phyloP scores from a whole-genome alignment of 441 rosid genomes.

The Populus hybrid region DNA sequence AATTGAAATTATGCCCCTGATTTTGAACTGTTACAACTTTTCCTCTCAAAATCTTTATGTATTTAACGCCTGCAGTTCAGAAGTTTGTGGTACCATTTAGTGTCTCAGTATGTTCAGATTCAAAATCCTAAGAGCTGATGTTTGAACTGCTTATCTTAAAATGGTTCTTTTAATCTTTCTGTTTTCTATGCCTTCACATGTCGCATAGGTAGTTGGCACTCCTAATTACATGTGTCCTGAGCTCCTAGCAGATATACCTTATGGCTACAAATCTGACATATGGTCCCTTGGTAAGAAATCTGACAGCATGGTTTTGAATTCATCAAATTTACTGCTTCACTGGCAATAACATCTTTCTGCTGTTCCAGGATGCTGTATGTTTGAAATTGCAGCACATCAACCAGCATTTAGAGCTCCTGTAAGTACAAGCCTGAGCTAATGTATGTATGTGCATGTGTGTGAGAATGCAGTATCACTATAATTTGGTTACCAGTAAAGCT shows the following conservation, averaged over 20 bases:
- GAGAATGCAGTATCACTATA: not conserved
- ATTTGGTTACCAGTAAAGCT: slow-evolving; percentile 4
- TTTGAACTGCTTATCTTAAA: not conserved
- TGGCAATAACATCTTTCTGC: too few relatives aligned
- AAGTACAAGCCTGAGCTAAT: slow-evolving; percentile 37
- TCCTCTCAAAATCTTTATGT: not conserved
- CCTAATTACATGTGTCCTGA: slow-evolving; percentile 96
- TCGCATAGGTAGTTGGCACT: slow-evolving; percentile 72
- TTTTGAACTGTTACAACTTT: not conserved
- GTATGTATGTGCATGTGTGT: slow-evolving; percentile 38
- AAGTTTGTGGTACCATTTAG: not conserved
- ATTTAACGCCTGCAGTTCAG: not conserved
- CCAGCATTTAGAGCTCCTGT: too few relatives aligned
- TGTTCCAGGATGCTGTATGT: too few relatives aligned
- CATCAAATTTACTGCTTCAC: too few relatives aligned
- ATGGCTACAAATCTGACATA: slow-evolving; percentile 92
- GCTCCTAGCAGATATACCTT: slow-evolving; percentile 79
- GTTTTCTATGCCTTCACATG: slow-evolving; percentile 11
- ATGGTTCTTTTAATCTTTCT: not conserved
- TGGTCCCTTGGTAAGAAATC: slow-evolving; percentile 51
- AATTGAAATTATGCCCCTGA: not conserved
- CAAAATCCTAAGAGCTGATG: not conserved
- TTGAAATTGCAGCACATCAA: too few relatives aligned
- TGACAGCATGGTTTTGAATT: too few relatives aligned
- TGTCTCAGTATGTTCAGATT: not conserved